phyloP scores from a whole-genome alignment of 495 filamentous ascomycete genomes.

The Podospora appendiculata region DNA sequence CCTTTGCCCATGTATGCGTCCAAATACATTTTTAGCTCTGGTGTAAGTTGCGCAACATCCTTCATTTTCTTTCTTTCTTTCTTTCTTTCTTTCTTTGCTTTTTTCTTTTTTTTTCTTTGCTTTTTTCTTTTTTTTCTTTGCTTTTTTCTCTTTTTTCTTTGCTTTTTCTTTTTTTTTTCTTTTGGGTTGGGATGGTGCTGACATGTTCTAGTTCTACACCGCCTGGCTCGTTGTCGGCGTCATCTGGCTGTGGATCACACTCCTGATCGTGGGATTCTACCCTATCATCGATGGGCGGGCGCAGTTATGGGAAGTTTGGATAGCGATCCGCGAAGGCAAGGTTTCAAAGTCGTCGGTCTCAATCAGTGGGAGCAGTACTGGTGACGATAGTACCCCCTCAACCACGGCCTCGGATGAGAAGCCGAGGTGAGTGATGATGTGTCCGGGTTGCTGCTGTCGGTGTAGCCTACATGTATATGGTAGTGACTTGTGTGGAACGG shows the following conservation, averaged over 20 bases:
- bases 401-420: too few relatives aligned
- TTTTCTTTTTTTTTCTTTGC: background rate
- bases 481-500: too few relatives aligned
- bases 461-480: too few relatives aligned
- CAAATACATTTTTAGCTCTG: conserved; percentile 6
- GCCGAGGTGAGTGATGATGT: too few relatives aligned
- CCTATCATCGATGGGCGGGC: background rate
- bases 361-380: too few relatives aligned
- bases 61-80: background rate
- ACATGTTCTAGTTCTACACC: conserved; percentile 3
- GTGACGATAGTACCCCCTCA: too few relatives aligned
- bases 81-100: too few relatives aligned
- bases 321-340: background rate
- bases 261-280: background rate
- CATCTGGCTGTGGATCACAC: conserved; percentile 5
- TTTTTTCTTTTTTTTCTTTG: background rate
- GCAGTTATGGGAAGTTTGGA: background rate
- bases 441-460: too few relatives aligned
- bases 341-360: background rate
- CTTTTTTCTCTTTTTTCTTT: too few relatives aligned
- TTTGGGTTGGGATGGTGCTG: background rate
- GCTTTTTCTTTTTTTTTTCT: background rate
- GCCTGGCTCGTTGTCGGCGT: conserved; percentile 5
- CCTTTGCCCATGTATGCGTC: conserved; percentile 7
- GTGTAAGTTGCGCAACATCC: background rate